A percentile compares a stretch with the other conserved stretches of the same genome.
Conservation (phyloP, 1,284 basidiomycete species). For the Papiliotrema nemorosa region DNA sequence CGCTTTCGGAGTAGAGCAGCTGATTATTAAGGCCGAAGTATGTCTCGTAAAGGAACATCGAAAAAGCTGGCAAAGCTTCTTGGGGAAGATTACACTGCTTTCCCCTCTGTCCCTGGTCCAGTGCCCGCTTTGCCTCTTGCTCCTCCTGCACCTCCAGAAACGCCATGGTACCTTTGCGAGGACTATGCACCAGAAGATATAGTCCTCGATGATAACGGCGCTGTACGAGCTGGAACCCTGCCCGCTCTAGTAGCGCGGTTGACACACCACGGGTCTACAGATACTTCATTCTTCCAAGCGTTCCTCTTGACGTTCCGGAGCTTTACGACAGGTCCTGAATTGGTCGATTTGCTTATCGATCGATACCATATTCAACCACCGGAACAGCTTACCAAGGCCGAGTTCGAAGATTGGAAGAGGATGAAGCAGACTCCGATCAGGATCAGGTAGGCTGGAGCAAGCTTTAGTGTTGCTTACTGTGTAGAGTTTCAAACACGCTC, state of each 20-base stretch:
- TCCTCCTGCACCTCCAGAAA: constrained; percentile 40
- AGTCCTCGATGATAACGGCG: constrained; percentile 74
- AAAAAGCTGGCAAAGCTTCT: constrained; percentile 70
- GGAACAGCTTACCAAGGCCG: constrained; percentile 59
- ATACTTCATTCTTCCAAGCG: constrained; percentile 72
- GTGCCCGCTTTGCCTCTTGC: neutral
- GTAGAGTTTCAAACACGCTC: constrained; percentile 75
- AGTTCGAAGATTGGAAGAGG: constrained; percentile 77
- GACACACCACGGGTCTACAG: constrained; percentile 78
- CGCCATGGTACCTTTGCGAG: constrained; percentile 79
- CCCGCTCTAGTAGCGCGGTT: constrained; percentile 80
- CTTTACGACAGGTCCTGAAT: constrained; percentile 79
- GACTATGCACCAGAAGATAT: constrained; percentile 78
- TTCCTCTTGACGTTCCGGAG: constrained; percentile 98
- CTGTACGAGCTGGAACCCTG: constrained; percentile 82
- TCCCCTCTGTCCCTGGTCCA: constrained; percentile 3
- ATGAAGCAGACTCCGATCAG: constrained; percentile 87
- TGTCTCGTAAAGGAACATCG: too few species aligned
- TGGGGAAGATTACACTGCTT: constrained; percentile 58
- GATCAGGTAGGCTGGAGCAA: constrained; percentile 62
- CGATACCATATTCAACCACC: constrained; percentile 82
- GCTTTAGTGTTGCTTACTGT: neutral
- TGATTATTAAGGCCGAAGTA: too few species aligned
- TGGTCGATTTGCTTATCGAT: constrained; percentile 79
- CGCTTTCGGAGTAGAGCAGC: neutral